These are phyloP conservation scores for Closterium sp. DNA, from an alignment of 139 green algal species.

Conservation along the genomic window DNA sequence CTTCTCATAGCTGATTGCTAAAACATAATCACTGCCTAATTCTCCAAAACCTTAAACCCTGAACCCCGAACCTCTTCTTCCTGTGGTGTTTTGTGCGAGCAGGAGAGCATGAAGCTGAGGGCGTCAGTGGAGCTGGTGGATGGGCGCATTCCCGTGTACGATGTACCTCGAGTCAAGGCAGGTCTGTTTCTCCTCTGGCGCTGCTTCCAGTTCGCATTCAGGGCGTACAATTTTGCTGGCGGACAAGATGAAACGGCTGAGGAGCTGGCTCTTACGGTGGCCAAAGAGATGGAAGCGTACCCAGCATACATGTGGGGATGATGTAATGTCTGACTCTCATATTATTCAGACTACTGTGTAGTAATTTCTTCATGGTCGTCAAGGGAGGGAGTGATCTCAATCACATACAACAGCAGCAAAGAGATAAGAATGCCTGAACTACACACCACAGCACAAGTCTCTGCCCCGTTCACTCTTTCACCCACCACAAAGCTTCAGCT, in stretches of 20 bases:
- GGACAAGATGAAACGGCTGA: constrained; percentile 17
- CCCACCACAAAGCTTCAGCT: too few species aligned
- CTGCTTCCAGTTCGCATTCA: constrained; percentile 20
- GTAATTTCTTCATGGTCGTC: too few species aligned
- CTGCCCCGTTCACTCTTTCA: too few species aligned
- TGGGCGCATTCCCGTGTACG: not conserved
- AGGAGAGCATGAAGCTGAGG: constrained; percentile 12
- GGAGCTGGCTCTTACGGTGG: not conserved
- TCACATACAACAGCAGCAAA: too few species aligned
- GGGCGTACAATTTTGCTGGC: constrained; percentile 22
- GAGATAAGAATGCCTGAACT: too few species aligned
- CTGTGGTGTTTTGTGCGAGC: not conserved
- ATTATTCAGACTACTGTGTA: too few species aligned
- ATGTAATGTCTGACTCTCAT: not conserved
- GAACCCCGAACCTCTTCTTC: not conserved
- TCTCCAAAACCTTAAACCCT: not conserved
- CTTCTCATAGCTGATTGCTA: too few species aligned
- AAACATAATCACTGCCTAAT: too few species aligned
- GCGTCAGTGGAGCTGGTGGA: constrained; percentile 10
- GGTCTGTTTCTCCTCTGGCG: not conserved
- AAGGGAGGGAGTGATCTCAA: too few species aligned
- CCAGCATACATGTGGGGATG: not conserved
- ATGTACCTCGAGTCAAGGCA: not conserved
- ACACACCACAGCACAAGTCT: too few species aligned
- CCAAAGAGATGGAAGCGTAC: constrained; percentile 14